Conservation (phyloP, 2,329 filamentous ascomycete species). For the Corniculantispora saksenae region DNA sequence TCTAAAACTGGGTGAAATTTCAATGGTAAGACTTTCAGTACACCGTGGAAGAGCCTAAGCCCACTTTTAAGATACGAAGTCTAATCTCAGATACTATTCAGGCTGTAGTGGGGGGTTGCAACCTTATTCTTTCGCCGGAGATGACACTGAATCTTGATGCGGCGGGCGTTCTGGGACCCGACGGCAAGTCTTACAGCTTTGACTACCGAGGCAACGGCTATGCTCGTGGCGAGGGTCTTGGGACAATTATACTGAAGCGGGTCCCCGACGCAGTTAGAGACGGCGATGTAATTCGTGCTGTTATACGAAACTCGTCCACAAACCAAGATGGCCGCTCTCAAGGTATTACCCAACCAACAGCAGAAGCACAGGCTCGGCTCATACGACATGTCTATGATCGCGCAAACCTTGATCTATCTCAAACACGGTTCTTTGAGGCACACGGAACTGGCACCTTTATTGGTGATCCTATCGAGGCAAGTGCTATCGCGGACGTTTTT, state of each 20-base stretch:
- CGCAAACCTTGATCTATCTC: slow-evolving; percentile 28
- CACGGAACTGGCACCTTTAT: slow-evolving; percentile 48
- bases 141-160: too few species aligned
- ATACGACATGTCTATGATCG: slow-evolving; percentile 40
- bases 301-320: slow-evolving; percentile 34
- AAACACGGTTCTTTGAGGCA: slow-evolving; percentile 37
- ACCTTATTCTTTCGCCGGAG: too few species aligned
- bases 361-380: slow-evolving; percentile 36
- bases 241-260: too few species aligned
- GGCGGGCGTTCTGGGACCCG: slow-evolving; percentile 17
- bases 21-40: not conserved
- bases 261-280: slow-evolving; percentile 35
- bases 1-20: not conserved
- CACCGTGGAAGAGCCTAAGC: too few species aligned
- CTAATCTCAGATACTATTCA: too few species aligned
- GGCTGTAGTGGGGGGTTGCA: too few species aligned
- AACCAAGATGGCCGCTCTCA: slow-evolving; percentile 43
- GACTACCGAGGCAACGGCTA: slow-evolving; percentile 48
- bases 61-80: too few species aligned
- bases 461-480: slow-evolving; percentile 45
- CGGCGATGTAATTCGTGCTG: slow-evolving; percentile 39
- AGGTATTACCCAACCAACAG: slow-evolving; percentile 42
- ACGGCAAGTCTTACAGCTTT: slow-evolving; percentile 34
- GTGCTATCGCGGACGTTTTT: slow-evolving; percentile 37
- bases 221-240: slow-evolving; percentile 45